phyloP scores from a whole-genome alignment of 2,329 filamentous ascomycete species.

The Drechslerella stenobrocha region DNA sequence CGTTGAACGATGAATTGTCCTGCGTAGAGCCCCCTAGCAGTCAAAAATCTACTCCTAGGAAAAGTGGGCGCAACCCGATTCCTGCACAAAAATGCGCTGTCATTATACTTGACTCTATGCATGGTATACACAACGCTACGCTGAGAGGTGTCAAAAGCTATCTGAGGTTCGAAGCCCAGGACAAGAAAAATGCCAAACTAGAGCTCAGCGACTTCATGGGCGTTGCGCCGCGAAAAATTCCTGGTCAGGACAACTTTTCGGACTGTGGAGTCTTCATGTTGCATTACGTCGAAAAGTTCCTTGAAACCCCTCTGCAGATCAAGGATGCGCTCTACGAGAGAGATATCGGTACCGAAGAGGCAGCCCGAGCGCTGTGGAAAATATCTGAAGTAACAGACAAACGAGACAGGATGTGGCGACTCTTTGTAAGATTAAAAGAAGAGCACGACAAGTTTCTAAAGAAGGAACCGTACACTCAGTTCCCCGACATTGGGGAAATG shows the following conservation, averaged over 20 bases:
- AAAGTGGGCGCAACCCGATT: constrained; percentile 9
- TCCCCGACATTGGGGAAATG: constrained; percentile 20
- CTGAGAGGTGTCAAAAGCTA: constrained; percentile 26
- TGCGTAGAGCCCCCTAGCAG: constrained; percentile 7
- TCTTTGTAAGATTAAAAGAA: constrained; percentile 26
- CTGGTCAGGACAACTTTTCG: constrained; percentile 77
- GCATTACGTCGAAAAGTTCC: constrained; percentile 80
- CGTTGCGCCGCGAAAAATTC: constrained; percentile 58
- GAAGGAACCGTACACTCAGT: constrained; percentile 15
- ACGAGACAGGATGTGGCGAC: constrained; percentile 28
- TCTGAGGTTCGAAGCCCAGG: constrained; percentile 17
- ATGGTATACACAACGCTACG: constrained; percentile 12
- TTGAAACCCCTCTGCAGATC: constrained; percentile 64
- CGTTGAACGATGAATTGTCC: constrained; percentile 13
- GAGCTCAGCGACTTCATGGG: constrained; percentile 54
- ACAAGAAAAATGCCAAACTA: constrained; percentile 29
- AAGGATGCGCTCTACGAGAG: constrained; percentile 27
- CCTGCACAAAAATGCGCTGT: constrained; percentile 17
- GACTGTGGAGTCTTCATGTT: constrained; percentile 90
- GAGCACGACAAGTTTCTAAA: constrained; percentile 30
- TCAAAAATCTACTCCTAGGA: constrained; percentile 11
- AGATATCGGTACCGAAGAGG: constrained; percentile 28
- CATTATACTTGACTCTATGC: constrained; percentile 38
- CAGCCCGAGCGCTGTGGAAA: constrained; percentile 30
- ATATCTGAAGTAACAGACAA: constrained; percentile 29